A percentile compares a stretch with the other conserved stretches of the same genome.
Conservation (phyloP, 2,329 filamentous ascomycete genomes). For the Aspergillus uvarum region DNA sequence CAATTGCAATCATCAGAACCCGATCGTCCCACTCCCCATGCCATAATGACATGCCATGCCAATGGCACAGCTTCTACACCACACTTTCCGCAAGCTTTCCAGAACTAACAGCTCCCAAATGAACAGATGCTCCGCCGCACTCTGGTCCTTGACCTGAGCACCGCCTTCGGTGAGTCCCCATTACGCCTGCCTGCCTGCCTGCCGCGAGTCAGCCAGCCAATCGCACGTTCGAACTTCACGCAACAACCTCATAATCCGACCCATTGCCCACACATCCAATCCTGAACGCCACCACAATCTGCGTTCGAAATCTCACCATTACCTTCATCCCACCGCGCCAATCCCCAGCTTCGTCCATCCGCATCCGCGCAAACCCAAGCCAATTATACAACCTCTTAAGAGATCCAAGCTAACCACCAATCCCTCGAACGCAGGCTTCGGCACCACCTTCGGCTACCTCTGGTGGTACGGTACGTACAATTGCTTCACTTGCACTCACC, state of each 20-base stretch:
- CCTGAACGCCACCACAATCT: too few relatives aligned
- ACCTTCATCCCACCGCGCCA: too few relatives aligned
- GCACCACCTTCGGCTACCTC: slow-evolving; percentile 61
- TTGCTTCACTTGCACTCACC: neutral
- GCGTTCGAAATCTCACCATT: too few relatives aligned
- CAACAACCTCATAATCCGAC: too few relatives aligned
- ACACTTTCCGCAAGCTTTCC: neutral
- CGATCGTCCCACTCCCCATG: neutral
- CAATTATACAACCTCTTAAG: too few relatives aligned
- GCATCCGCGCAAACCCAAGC: slow-evolving; percentile 11
- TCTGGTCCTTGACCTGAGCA: slow-evolving; percentile 66
- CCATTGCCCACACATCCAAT: too few relatives aligned
- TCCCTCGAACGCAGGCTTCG: slow-evolving; percentile 52
- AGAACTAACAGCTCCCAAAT: slow-evolving; percentile 16
- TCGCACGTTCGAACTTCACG: too few relatives aligned
- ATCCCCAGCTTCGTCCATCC: too few relatives aligned
- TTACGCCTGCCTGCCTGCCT: slow-evolving; percentile 1
- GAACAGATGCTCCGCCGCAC: slow-evolving; percentile 63
- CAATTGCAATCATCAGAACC: slow-evolving; percentile 1
- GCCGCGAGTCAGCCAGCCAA: too few relatives aligned
- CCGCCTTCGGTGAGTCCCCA: slow-evolving; percentile 61
- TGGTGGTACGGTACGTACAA: slow-evolving; percentile 64
- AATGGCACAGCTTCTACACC: slow-evolving; percentile 8
- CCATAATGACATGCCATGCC: neutral
- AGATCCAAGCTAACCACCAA: neutral